These are phyloP conservation scores for Eucalyptus pauciflora DNA, from an alignment of 345 rosid genomes.

Conservation along the genomic window DNA sequence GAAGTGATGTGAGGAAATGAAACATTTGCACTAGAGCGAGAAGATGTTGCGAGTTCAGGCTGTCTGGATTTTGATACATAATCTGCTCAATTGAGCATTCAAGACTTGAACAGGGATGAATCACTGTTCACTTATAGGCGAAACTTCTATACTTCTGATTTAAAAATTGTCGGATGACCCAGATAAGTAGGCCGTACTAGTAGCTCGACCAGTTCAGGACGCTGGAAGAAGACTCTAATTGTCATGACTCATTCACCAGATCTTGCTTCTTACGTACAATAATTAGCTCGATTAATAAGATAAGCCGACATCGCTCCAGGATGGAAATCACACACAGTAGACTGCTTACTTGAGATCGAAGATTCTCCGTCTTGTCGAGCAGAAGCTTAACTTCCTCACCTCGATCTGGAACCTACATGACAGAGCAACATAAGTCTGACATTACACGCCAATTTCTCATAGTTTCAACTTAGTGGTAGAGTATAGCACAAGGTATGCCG, in stretches of 20 bases:
- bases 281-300: neutral
- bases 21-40: neutral
- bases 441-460: neutral
- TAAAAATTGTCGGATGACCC: rapidly evolving
- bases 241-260: neutral
- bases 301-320: neutral
- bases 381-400: conserved; percentile 28
- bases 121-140: neutral
- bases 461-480: neutral
- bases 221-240: neutral
- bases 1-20: neutral
- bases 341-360: conserved; percentile 20
- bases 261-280: neutral
- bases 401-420: conserved; percentile 20
- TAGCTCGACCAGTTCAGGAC: neutral
- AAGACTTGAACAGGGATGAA: neutral
- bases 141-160: neutral
- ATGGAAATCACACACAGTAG: neutral
- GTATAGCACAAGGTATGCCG: neutral
- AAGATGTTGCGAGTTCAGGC: neutral
- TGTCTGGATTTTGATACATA: neutral
- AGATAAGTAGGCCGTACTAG: neutral
- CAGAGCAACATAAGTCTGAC: neutral
- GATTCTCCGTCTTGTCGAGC: conserved; percentile 32
- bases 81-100: neutral